Conservation (phyloP, 1,139 yeast species). For the Geotrichum cucujoidarum region DNA sequence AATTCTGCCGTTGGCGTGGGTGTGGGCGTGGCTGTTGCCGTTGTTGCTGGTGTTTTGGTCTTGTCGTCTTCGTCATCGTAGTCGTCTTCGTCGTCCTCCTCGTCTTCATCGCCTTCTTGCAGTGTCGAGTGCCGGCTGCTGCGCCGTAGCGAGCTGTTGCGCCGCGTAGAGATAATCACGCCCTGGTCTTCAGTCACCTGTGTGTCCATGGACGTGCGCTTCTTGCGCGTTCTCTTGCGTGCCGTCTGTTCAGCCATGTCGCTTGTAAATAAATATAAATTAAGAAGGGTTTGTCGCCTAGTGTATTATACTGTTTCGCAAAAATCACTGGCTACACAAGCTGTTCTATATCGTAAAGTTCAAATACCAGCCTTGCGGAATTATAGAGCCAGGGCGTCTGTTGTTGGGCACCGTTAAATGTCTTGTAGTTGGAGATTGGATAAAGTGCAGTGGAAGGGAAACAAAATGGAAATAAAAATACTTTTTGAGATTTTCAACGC, state of each 20-base stretch:
- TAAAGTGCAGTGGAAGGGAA: too few species aligned
- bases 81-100: constrained; percentile 3
- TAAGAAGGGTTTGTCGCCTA: too few species aligned
- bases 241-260: neutral
- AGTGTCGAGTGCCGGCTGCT: constrained; percentile 8
- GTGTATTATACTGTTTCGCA: too few species aligned
- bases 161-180: constrained; percentile 2
- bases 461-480: too few species aligned
- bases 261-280: neutral
- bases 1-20: neutral
- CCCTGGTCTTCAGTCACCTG: constrained; percentile 12
- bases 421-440: neutral
- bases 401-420: too few species aligned
- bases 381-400: too few species aligned
- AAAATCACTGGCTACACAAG: too few species aligned
- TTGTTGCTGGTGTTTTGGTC: neutral
- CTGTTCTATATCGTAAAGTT: too few species aligned
- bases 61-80: neutral
- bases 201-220: constrained; percentile 13
- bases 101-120: constrained; percentile 4
- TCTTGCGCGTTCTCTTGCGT: constrained; percentile 11
- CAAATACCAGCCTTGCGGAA: too few species aligned
- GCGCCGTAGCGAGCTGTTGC: constrained; percentile 4
- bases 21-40: neutral
- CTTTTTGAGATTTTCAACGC: too few species aligned